phyloP scores from a whole-genome alignment of 805 yeast genomes.

The Saturnispora diversa region DNA sequence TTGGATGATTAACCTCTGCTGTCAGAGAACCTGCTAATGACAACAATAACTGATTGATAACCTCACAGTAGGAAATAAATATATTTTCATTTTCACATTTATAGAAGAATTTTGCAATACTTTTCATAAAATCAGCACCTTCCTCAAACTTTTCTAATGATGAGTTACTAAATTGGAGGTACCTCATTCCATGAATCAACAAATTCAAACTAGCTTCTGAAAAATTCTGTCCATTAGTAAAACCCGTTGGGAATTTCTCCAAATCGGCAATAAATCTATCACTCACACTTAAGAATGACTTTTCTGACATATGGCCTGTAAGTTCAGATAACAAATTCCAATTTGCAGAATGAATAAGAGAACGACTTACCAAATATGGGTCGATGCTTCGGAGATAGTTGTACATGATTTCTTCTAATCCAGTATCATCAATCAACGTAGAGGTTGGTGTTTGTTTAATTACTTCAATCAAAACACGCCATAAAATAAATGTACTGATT shows the following conservation, averaged over 20 bases:
- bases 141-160: slow-evolving; percentile 91
- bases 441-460: slow-evolving; percentile 80
- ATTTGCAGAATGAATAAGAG: slow-evolving; percentile 77
- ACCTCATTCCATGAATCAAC: slow-evolving; percentile 87
- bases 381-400: slow-evolving; percentile 84
- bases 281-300: slow-evolving; percentile 77
- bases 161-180: slow-evolving; percentile 65
- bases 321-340: slow-evolving; percentile 89
- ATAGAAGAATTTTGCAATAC: slow-evolving; percentile 75
- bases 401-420: slow-evolving; percentile 87
- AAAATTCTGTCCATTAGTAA: slow-evolving; percentile 28
- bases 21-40: slow-evolving; percentile 82
- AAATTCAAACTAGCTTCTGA: slow-evolving; percentile 52
- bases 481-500: slow-evolving; percentile 78
- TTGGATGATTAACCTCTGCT: slow-evolving; percentile 93
- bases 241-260: slow-evolving; percentile 63
- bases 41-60: slow-evolving; percentile 60
- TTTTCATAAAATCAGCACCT: slow-evolving; percentile 80
- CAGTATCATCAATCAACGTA: slow-evolving; percentile 66
- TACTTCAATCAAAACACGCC: slow-evolving; percentile 87
- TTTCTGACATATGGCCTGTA: slow-evolving; percentile 83
- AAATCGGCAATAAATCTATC: slow-evolving; percentile 90
- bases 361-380: slow-evolving; percentile 56
- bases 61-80: slow-evolving; percentile 76
- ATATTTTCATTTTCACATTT: slow-evolving; percentile 58